Conservation (phyloP, 2,329 filamentous ascomycete genomes). For the Pleurostoma richardsiae region DNA sequence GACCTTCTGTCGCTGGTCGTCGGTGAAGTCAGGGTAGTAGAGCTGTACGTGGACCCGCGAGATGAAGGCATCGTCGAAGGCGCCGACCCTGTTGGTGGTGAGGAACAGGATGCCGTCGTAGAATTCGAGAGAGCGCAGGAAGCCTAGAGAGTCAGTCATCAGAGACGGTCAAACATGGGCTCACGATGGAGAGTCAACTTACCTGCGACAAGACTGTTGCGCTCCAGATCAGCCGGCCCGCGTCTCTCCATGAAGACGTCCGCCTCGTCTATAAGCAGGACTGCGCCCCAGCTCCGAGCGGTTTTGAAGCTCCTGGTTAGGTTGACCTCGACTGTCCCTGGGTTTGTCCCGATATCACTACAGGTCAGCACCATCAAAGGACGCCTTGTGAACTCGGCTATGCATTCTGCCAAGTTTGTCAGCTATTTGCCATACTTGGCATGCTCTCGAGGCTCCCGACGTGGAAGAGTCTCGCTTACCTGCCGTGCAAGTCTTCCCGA, state of each 20-base stretch:
- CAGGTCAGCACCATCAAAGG: slow-evolving; percentile 23
- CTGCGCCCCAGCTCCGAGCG: slow-evolving; percentile 14
- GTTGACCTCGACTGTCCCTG: not conserved
- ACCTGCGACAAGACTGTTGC: slow-evolving; percentile 24
- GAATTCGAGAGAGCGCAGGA: slow-evolving; percentile 21
- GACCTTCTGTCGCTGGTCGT: slow-evolving; percentile 15
- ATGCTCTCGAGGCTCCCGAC: no score
- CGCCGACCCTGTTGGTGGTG: slow-evolving; percentile 19
- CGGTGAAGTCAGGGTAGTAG: slow-evolving; percentile 18
- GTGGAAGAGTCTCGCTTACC: slow-evolving; percentile 12
- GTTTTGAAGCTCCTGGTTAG: slow-evolving; percentile 6
- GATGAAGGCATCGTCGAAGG: slow-evolving; percentile 24
- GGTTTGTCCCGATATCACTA: slow-evolving; percentile 18
- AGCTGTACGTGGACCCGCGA: slow-evolving; percentile 22
- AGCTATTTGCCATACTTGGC: no score
- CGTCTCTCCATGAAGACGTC: slow-evolving; percentile 26
- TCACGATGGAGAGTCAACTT: not conserved
- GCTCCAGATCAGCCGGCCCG: slow-evolving; percentile 14
- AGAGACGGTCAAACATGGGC: not conserved
- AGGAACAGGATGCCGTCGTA: slow-evolving; percentile 25
- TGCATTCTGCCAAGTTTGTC: slow-evolving; percentile 19
- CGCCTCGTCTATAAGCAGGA: slow-evolving; percentile 23
- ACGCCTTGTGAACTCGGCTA: slow-evolving; percentile 21
- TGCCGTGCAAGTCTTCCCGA: slow-evolving; percentile 12
- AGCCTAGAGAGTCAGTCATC: slow-evolving; percentile 9